Conservation (phyloP, 257 asterid species). For the Capsicum pubescens region DNA sequence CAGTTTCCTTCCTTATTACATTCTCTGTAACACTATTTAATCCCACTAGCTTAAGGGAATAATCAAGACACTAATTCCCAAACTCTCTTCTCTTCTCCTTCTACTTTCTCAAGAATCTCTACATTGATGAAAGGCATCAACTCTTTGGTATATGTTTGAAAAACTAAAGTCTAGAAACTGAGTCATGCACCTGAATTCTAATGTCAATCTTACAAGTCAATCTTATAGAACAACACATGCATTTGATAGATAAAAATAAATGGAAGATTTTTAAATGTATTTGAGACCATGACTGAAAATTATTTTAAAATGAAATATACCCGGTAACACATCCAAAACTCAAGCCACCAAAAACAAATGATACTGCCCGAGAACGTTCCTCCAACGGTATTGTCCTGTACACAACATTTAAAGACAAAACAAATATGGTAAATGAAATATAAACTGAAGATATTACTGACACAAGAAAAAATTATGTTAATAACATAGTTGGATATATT, state of each 20-base stretch:
- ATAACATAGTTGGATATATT: neutral
- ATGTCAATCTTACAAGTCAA: neutral
- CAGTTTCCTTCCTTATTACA: too few species aligned
- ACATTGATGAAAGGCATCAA: neutral
- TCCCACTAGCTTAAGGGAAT: too few species aligned
- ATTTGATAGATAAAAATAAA: neutral
- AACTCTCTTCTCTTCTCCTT: too few species aligned
- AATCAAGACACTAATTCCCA: too few species aligned
- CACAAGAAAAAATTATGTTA: neutral
- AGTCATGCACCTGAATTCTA: neutral
- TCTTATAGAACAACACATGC: neutral
- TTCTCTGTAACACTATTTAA: too few species aligned
- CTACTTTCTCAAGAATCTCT: neutral
- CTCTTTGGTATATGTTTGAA: neutral
- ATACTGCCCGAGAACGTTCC: constrained; percentile 96
- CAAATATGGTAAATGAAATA: constrained; percentile 5
- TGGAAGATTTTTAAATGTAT: neutral
- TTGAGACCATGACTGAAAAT: neutral
- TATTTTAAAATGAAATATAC: constrained; percentile 45
- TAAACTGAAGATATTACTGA: neutral
- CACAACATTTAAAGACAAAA: neutral
- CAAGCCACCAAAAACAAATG: constrained; percentile 97
- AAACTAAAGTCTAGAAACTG: neutral
- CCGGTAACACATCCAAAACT: constrained; percentile 96
- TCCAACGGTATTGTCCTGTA: constrained; percentile 86